Conservation (phyloP, 257 asterid genomes). For the Solanum virginianum region DNA sequence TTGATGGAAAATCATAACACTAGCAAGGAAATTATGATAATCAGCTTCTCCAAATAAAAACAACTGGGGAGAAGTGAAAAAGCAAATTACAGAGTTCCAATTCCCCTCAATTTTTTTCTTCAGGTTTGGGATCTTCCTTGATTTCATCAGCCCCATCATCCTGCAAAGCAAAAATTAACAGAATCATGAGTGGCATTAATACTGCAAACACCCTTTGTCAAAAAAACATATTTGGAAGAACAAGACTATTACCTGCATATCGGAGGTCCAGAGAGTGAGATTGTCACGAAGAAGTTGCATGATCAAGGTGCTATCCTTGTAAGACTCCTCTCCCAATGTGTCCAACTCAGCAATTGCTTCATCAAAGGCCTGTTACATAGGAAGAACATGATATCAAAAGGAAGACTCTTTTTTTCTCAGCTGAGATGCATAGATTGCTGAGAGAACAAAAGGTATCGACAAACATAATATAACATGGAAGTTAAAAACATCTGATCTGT, state of each 20-base stretch:
- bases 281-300: constrained; percentile 89
- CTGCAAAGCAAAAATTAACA: constrained; percentile 8
- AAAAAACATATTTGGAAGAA: neutral
- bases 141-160: constrained; percentile 69
- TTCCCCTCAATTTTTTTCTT: constrained; percentile 24
- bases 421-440: neutral
- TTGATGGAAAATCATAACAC: neutral
- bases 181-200: neutral
- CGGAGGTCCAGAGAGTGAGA: constrained; percentile 82
- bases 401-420: neutral
- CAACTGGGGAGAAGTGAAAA: constrained; percentile 4
- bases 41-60: constrained; percentile 17
- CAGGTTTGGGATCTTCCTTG: constrained; percentile 61
- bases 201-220: neutral
- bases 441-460: neutral
- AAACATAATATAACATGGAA: neutral
- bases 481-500: neutral
- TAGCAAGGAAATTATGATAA: neutral
- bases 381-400: neutral
- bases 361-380: constrained; percentile 54
- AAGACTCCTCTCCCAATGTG: constrained; percentile 89
- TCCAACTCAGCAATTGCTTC: constrained; percentile 88
- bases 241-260: constrained; percentile 49
- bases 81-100: neutral
- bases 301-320: constrained; percentile 92